phyloP scores from a whole-genome alignment of 495 filamentous ascomycete species.

The Cladorrhinum samala region DNA sequence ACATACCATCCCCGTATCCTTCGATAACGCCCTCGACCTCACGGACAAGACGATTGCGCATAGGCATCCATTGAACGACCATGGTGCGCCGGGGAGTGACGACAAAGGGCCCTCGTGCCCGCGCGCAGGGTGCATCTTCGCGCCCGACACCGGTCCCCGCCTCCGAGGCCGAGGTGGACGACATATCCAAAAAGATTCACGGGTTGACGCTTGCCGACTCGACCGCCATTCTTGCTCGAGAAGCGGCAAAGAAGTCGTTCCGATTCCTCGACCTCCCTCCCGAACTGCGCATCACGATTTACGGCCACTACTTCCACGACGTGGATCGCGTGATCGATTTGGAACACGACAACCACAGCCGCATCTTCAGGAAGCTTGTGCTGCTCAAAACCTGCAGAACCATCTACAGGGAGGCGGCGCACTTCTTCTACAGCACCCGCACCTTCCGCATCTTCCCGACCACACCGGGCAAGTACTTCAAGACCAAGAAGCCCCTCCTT shows the following conservation, averaged over 20 bases:
- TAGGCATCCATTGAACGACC: neutral
- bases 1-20: no score
- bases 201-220: constrained; percentile 26
- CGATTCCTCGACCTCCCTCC: constrained; percentile 71
- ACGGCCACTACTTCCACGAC: constrained; percentile 52
- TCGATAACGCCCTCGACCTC: no score
- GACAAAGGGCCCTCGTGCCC: constrained; percentile 22
- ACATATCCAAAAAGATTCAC: constrained; percentile 28
- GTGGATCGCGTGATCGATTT: constrained; percentile 59
- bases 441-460: constrained; percentile 74
- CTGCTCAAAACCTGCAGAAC: constrained; percentile 58
- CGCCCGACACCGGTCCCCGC: constrained; percentile 32
- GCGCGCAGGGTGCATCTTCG: constrained; percentile 17
- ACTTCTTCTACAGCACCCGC: constrained; percentile 68
- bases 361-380: constrained; percentile 47
- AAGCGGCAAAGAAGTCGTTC: constrained; percentile 44
- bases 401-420: constrained; percentile 65
- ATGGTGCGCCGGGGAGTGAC: constrained; percentile 30
- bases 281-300: constrained; percentile 69
- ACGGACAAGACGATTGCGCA: no score
- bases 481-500: constrained; percentile 57
- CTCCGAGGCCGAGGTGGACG: constrained; percentile 40
- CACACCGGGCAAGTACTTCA: constrained; percentile 59
- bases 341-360: constrained; percentile 57
- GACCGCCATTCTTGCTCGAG: constrained; percentile 9